Evolutionary conservation across 2,329 filamentous ascomycete species (phyloP), one percentile per base, ranked within the genome.

Genomic region (Raffaelea deltoideospora): DNA sequence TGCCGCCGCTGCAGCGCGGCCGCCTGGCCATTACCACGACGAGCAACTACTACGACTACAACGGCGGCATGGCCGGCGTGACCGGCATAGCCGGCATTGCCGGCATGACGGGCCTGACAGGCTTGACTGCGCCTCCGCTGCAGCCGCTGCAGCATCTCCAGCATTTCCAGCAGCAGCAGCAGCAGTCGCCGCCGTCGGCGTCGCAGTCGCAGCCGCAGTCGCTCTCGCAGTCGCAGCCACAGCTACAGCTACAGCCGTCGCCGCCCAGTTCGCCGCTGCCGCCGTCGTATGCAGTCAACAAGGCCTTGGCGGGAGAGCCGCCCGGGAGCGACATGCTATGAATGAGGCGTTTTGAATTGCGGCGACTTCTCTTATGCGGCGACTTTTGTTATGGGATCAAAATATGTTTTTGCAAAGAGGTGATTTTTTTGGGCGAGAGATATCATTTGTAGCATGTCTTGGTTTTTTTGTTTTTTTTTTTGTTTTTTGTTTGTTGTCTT

Each of bases 281-380:
- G n/a, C 41, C 47, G 4, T 13, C 17, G 15, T 9, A 14, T 5
- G 48, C n/a, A 4, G 28, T 18, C 5, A 17, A 6, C 7, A 13
- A n/a, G n/a, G 15, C 28, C 10, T 7, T 30, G 14, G 15, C 28
- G 7, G 13, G n/a, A 33, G 39, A 45, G 14, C 38, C 35, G 22
- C 36, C 36, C 10, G 32, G 39, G 23, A 43, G 38, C 31, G 46
- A 48, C 14, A 43, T 45, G 43, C 22, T 48, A 20, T 46, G 30
- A 45, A 27, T 29, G 14, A 13, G 17, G 15, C 13, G 19, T 35
- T 27, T 22, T 20, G 14, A 13, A 8, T 7, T 24, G 7, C 23
- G 13, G 23, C 13, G 23, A 8, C 7, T 24, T 7, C 8, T 8
- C 7, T 22, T 21, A 29, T 15, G 4, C 18, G 23, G 33, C 4